Conservation (phyloP, 1,284 basidiomycete species). For the Bondarzewia mesenterica region DNA sequence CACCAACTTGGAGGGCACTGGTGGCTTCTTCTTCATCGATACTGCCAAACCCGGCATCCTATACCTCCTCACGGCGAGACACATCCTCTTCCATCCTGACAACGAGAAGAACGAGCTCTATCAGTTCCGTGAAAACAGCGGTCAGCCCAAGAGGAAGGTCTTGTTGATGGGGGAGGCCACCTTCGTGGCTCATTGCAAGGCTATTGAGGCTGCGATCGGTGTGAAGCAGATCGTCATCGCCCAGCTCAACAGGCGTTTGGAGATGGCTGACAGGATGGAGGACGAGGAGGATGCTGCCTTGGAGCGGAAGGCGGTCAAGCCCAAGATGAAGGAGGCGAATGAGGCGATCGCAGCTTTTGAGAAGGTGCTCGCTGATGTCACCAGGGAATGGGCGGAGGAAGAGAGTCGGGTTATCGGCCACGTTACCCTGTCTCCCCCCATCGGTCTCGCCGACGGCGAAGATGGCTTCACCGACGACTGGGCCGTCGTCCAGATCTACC, state of each 20-base stretch:
- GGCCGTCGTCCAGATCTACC: constrained; percentile 21
- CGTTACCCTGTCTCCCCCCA: constrained; percentile 19
- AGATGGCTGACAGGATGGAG: constrained; percentile 4
- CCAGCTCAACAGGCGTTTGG: constrained; percentile 9
- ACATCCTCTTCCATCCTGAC: constrained; percentile 16
- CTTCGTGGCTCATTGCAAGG: constrained; percentile 9
- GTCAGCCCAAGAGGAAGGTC: constrained; percentile 15
- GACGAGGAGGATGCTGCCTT: constrained; percentile 3
- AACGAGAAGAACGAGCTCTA: constrained; percentile 15
- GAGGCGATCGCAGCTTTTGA: constrained; percentile 13
- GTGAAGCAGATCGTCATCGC: neutral
- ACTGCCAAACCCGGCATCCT: constrained; percentile 11
- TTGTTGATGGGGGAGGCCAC: constrained; percentile 17
- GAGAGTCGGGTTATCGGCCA: constrained; percentile 22
- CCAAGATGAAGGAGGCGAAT: constrained; percentile 11
- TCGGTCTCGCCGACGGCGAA: constrained; percentile 15
- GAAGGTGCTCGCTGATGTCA: constrained; percentile 14
- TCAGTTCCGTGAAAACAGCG: constrained; percentile 8
- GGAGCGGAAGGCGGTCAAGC: constrained; percentile 6
- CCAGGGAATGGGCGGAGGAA: constrained; percentile 13
- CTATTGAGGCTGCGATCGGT: constrained; percentile 15
- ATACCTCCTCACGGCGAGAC: constrained; percentile 18
- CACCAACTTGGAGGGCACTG: constrained; percentile 6
- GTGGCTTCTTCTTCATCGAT: constrained; percentile 8
- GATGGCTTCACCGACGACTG: constrained; percentile 20